Percentiles rank a stretch among this genome's conserved stretches.
Evolutionary conservation across 2,329 filamentous ascomycete genomes (phyloP).

Genomic region (Harringtonia aguacate): DNA sequence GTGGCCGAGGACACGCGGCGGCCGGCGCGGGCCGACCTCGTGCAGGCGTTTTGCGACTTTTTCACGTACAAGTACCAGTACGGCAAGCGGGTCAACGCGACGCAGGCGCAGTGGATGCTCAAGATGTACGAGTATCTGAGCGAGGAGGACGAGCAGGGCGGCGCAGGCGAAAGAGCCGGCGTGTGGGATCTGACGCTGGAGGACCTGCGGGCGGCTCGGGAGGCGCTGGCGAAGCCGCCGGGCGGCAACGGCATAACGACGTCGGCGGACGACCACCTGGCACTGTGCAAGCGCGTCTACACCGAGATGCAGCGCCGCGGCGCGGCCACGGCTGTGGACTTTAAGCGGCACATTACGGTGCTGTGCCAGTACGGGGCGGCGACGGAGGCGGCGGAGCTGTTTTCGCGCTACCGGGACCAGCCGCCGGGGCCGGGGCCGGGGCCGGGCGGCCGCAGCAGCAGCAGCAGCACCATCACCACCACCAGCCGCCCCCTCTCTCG

Average conservation of each 20-base stretch:
- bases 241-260: neutral
- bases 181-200: constrained; percentile 23
- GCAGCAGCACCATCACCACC: too few relatives aligned
- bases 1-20: constrained; percentile 52
- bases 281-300: constrained; percentile 35
- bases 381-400: constrained; percentile 36
- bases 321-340: constrained; percentile 17
- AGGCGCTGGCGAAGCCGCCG: constrained; percentile 11
- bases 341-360: constrained; percentile 34
- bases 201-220: constrained; percentile 34
- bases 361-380: constrained; percentile 45
- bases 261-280: constrained; percentile 27
- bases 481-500: too few relatives aligned
- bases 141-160: constrained; percentile 30
- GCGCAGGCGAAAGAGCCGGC: neutral
- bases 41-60: constrained; percentile 53
- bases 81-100: constrained; percentile 44
- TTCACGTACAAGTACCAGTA: constrained; percentile 44
- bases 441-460: neutral
- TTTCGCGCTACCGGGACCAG: constrained; percentile 30
- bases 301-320: constrained; percentile 20
- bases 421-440: too few relatives aligned
- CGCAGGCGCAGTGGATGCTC: constrained; percentile 52
- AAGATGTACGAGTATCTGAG: constrained; percentile 44
- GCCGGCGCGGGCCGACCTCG: constrained; percentile 52